Evolutionary conservation across 192 early-diverging fungal species (phyloP).

Genomic region (Borealophlyctis nickersoniae): DNA sequence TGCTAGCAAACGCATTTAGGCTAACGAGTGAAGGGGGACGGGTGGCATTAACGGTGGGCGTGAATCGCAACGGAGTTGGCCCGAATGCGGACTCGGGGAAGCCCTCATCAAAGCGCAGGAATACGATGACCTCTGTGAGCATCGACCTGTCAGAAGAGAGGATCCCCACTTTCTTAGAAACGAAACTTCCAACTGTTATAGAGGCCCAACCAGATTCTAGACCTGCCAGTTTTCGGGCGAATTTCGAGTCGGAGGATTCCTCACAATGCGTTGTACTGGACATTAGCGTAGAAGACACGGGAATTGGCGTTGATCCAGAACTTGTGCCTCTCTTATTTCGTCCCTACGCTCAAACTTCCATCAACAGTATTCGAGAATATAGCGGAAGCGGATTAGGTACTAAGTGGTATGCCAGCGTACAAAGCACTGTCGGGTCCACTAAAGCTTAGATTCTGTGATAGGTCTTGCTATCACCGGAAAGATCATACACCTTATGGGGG

Average conservation of each 20-base stretch:
- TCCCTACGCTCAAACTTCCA: neutral
- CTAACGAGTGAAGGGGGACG: neutral
- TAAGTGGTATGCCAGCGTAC: neutral
- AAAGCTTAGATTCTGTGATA: constrained; percentile 21
- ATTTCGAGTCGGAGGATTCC: neutral
- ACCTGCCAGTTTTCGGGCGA: neutral
- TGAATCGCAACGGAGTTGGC: neutral
- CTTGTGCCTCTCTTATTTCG: neutral
- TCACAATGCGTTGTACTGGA: neutral
- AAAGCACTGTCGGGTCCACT: neutral
- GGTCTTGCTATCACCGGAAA: constrained; percentile 55
- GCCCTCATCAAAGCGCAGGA: neutral
- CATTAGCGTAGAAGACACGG: neutral
- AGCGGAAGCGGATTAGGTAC: neutral
- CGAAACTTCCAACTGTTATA: neutral
- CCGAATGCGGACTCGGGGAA: neutral
- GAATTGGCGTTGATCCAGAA: neutral
- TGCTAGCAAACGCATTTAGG: neutral
- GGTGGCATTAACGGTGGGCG: neutral
- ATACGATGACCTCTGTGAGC: neutral
- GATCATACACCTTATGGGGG: constrained; percentile 51
- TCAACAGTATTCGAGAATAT: neutral
- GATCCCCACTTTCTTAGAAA: neutral
- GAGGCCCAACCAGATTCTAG: neutral
- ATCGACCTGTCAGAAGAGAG: neutral